Conservation (phyloP, 345 rosid genomes). For the Adansonia digitata region DNA sequence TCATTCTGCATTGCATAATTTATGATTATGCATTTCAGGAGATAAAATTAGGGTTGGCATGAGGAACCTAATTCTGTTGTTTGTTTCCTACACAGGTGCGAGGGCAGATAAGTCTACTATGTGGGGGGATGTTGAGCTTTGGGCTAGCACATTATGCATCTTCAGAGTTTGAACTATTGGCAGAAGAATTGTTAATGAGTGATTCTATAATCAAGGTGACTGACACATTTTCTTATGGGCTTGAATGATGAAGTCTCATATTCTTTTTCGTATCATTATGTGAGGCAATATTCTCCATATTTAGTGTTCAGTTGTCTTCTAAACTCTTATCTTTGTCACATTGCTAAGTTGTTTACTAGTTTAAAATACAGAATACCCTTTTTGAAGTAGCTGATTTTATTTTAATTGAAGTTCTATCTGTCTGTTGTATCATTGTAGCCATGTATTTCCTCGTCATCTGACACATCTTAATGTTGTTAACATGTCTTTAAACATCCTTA, state of each 20-base stretch:
- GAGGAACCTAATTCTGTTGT: slow-evolving; percentile 16
- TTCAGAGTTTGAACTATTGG: slow-evolving; percentile 92
- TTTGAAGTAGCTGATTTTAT: not conserved
- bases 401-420: not conserved
- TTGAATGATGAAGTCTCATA: not conserved
- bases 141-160: slow-evolving; percentile 86
- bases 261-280: not conserved
- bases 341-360: not conserved
- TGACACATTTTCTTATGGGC: not conserved
- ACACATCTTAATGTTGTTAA: not conserved
- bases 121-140: slow-evolving; percentile 77
- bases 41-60: not conserved
- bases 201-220: slow-evolving; percentile 2
- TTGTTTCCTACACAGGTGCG: slow-evolving; percentile 57
- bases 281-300: not conserved
- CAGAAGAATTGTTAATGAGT: slow-evolving; percentile 53
- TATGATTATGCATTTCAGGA: not conserved
- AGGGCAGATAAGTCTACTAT: slow-evolving; percentile 84
- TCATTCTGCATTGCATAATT: slow-evolving; percentile 2
- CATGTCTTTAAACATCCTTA: not conserved
- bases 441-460: not conserved
- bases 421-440: not conserved
- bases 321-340: not conserved
- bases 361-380: not conserved
- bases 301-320: not conserved